Evolutionary conservation across 495 filamentous ascomycete species (phyloP), one percentile per base, ranked within the genome.

Genomic region (Parathielavia hyrcaniae): DNA sequence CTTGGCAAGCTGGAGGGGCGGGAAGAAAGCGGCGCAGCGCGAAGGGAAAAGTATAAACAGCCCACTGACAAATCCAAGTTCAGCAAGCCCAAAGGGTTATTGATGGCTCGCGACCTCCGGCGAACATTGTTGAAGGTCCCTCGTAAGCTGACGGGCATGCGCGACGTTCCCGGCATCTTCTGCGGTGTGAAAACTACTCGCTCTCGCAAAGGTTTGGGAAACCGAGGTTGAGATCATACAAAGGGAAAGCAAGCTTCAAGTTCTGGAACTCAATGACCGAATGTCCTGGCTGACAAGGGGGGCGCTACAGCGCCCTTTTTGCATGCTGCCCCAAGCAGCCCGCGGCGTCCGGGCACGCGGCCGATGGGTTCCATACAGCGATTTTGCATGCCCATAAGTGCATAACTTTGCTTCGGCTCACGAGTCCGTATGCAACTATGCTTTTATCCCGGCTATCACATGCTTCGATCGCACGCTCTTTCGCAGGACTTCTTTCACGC

Each of bases 11-110:
- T 57, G 40, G 32, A 47, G 16, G 40, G 13, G 53, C 14, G 46
- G 36, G 39, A 46, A 48, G 49, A n/a, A n/a, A n/a, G n/a, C n/a
- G n/a, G n/a, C n/a, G n/a, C n/a, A n/a, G n/a, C n/a, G n/a, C n/a
- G 11, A n/a, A 12, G 47, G 47, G 36, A 35, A 20, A 5, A 36
- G 23, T 19, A 36, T 9, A 44, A 23, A 35, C 36, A 50, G 36
- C 46, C n/a, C 49, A 81, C 87, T 81, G 77, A 95, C 90, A 93
- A 69, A 65, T 95, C 89, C 57, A 95, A 66, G 69, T 90, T 93
- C 50, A 93, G 67, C 56, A 83, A 71, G 39, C 82, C 78, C 58
- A 83, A 67, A 63, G 84, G 80, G 61, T 80, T 79, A 12, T 16
- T 10, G 53, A 70, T 77, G 53, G 83, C 74, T 56, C 80, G 75